A percentile compares a stretch with the other conserved stretches of the same genome.
Evolutionary conservation across 1,284 basidiomycete genomes (phyloP).

Genomic region (Psilocybe mexicana): DNA sequence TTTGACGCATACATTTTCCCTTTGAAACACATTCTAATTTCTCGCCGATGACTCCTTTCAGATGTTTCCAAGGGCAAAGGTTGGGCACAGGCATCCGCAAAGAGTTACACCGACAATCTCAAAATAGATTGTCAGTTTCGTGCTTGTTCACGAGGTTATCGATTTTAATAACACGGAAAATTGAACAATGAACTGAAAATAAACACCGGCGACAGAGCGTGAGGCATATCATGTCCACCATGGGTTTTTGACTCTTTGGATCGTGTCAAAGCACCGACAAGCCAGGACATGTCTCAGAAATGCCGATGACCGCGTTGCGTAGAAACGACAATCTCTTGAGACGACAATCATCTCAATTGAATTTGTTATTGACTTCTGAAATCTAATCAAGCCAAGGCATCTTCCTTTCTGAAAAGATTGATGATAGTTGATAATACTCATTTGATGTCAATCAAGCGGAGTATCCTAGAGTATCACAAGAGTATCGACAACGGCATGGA

Average conservation of each 20-base stretch:
- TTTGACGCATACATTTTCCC: too few species aligned
- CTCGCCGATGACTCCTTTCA: too few species aligned
- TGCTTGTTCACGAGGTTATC: not conserved
- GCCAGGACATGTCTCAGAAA: not conserved
- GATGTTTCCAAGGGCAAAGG: too few species aligned
- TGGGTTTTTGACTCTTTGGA: too few species aligned
- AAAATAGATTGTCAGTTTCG: not conserved
- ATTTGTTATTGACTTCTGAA: too few species aligned
- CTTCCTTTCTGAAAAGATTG: too few species aligned
- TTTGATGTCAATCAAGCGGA: too few species aligned
- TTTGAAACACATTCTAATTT: too few species aligned
- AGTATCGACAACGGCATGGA: too few species aligned
- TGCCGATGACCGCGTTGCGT: slow-evolving; percentile 9
- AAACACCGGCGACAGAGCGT: not conserved
- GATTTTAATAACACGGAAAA: not conserved
- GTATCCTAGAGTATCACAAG: not conserved
- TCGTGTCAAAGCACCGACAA: not conserved
- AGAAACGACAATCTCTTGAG: not conserved
- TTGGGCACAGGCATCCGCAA: too few species aligned
- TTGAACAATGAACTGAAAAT: not conserved
- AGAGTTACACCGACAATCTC: not conserved
- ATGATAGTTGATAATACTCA: too few species aligned
- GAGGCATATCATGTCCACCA: not conserved
- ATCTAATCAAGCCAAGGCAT: too few species aligned
- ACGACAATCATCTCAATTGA: not conserved